Evolutionary conservation across 2,329 filamentous ascomycete species (phyloP).

Genomic region (Penicillium sp.): DNA sequence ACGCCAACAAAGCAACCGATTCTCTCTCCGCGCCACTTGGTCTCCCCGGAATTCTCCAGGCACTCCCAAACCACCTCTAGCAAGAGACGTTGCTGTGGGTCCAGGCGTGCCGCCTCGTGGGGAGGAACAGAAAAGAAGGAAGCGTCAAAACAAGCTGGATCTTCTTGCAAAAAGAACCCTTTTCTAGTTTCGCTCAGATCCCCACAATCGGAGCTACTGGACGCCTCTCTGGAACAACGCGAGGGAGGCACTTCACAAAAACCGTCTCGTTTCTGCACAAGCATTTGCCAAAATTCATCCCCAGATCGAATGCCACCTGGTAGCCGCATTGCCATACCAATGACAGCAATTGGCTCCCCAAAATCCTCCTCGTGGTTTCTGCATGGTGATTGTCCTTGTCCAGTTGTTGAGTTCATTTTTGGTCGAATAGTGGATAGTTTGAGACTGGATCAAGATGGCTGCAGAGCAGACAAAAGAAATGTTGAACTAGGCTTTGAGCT

Average conservation of each 20-base stretch:
- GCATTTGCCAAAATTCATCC: slow-evolving; percentile 23
- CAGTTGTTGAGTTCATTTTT: slow-evolving; percentile 8
- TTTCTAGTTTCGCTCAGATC: slow-evolving; percentile 10
- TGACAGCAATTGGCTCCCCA: slow-evolving; percentile 19
- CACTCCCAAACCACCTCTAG: slow-evolving; percentile 35
- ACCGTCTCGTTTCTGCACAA: slow-evolving; percentile 21
- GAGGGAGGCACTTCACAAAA: slow-evolving; percentile 21
- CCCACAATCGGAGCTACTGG: slow-evolving; percentile 21
- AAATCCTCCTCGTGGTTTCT: neutral
- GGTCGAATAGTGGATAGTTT: slow-evolving; percentile 2
- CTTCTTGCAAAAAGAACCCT: slow-evolving; percentile 34
- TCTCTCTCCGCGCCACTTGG: slow-evolving; percentile 30
- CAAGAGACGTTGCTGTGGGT: slow-evolving; percentile 36
- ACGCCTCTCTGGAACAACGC: slow-evolving; percentile 27
- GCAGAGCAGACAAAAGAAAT: neutral
- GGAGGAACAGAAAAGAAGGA: slow-evolving; percentile 29
- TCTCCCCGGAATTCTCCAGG: slow-evolving; percentile 32
- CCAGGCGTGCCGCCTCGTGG: slow-evolving; percentile 25
- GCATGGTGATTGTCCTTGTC: slow-evolving; percentile 9
- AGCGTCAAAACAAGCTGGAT: slow-evolving; percentile 26
- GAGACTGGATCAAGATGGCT: slow-evolving; percentile 6
- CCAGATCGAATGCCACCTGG: slow-evolving; percentile 18
- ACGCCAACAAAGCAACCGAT: slow-evolving; percentile 29
- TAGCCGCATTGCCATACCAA: slow-evolving; percentile 26
- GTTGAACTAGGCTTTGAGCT: neutral